Percentiles rank a stretch among this genome's conserved stretches.
phyloP scores from a whole-genome alignment of 441 rosid species.

The Raphanus hybrid region DNA sequence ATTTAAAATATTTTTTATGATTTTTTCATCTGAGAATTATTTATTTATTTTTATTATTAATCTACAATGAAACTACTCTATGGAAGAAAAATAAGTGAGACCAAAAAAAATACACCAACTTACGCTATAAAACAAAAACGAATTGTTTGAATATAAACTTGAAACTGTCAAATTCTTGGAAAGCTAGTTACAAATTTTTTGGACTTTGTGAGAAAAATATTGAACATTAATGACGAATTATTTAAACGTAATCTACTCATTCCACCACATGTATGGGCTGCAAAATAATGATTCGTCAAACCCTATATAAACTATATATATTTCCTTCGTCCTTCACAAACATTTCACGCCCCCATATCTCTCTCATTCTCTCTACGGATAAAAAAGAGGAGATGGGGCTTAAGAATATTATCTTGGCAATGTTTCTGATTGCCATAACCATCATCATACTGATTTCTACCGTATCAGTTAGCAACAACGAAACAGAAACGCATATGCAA shows the following conservation, averaged over 20 bases:
- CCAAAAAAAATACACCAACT: slow-evolving; percentile 13
- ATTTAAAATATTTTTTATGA: no score
- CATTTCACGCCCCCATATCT: slow-evolving; percentile 16
- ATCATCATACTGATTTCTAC: slow-evolving; percentile 44
- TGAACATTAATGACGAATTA: slow-evolving; percentile 32
- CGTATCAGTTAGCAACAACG: slow-evolving; percentile 29
- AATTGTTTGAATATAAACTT: slow-evolving; percentile 29
- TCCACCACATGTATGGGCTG: slow-evolving; percentile 33
- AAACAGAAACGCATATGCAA: slow-evolving; percentile 16
- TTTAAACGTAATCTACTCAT: slow-evolving; percentile 39
- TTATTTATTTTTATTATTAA: no score
- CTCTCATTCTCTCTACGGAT: background rate
- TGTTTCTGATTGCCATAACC: slow-evolving; percentile 50
- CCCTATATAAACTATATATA: slow-evolving; percentile 28
- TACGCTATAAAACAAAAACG: slow-evolving; percentile 26
- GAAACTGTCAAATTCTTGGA: slow-evolving; percentile 34
- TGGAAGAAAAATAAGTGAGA: slow-evolving; percentile 5
- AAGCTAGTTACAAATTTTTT: slow-evolving; percentile 8
- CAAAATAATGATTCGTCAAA: slow-evolving; percentile 15
- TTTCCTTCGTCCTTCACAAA: slow-evolving; percentile 1
- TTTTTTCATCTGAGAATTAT: no score
- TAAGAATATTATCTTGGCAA: slow-evolving; percentile 45
- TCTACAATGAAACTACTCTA: background rate
- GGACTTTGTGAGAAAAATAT: slow-evolving; percentile 35
- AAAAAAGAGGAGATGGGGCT: slow-evolving; percentile 38